Evolutionary conservation across 352 stramenopile genomes (phyloP).

Genomic region (Globisporangium rhizosaccharum): DNA sequence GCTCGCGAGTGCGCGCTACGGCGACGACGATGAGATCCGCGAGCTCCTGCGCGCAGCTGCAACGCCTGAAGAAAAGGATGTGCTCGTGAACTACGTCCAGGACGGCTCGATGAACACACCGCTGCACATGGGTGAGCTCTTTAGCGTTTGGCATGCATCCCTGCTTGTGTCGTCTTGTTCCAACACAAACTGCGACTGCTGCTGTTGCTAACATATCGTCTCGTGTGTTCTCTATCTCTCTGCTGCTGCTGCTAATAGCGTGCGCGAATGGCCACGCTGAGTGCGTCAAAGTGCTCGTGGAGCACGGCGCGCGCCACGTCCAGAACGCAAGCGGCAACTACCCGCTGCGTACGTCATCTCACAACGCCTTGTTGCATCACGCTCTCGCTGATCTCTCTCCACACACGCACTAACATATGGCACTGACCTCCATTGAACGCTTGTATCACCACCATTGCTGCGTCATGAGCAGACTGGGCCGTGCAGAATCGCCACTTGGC

Average conservation of each 20-base stretch:
- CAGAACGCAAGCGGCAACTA: conserved; percentile 70
- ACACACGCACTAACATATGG: neutral
- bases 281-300: conserved; percentile 61
- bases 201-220: neutral
- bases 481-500: conserved; percentile 85
- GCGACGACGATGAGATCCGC: conserved; percentile 59
- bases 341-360: conserved; percentile 55
- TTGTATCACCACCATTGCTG: no score
- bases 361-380: neutral
- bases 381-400: neutral
- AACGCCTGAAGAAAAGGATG: conserved; percentile 14
- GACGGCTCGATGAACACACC: conserved; percentile 71
- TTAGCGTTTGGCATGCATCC: neutral
- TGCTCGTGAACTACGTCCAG: conserved; percentile 70
- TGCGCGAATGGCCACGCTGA: conserved; percentile 72
- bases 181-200: neutral
- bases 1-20: conserved; percentile 65
- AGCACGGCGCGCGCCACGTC: conserved; percentile 47
- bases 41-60: conserved; percentile 26
- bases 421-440: no score
- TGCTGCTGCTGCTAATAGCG: conserved; percentile 22
- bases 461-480: conserved; percentile 55
- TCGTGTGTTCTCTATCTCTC: neutral
- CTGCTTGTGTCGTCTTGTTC: neutral
- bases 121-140: conserved; percentile 72